phyloP scores from a whole-genome alignment of 345 rosid species.

The Arabis alpina region DNA sequence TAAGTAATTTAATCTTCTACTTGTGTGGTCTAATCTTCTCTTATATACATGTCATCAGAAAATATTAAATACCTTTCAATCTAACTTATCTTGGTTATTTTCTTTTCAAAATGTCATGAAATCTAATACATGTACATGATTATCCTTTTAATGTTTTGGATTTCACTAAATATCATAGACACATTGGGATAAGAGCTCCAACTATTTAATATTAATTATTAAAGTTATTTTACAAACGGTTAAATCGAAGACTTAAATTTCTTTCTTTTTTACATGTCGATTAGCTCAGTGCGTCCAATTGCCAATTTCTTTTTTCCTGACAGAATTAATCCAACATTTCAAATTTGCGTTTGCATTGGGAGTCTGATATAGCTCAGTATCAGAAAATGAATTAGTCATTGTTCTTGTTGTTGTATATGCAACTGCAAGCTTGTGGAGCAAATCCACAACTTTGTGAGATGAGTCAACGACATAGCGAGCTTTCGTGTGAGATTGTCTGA shows the following conservation, averaged over 20 bases:
- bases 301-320: neutral
- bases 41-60: neutral
- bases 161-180: conserved; percentile 1
- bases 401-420: conserved; percentile 25
- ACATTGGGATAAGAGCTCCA: neutral
- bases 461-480: conserved; percentile 69
- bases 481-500: conserved; percentile 62
- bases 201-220: too few relatives aligned
- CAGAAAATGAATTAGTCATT: conserved; percentile 2
- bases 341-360: neutral
- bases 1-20: neutral
- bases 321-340: neutral
- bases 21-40: neutral
- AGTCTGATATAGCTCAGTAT: neutral
- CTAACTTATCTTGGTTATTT: neutral
- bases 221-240: neutral
- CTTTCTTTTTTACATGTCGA: neutral
- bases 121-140: neutral
- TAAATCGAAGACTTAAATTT: neutral
- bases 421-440: conserved; percentile 60
- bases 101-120: neutral
- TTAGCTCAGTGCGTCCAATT: conserved; percentile 14
- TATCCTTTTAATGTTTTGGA: neutral
- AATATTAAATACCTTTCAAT: neutral
- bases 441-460: conserved; percentile 64